A percentile compares a stretch with the other conserved stretches of the same genome.
Conservation (phyloP, 148 eudicot genomes). For the Euryodendron excelsum region DNA sequence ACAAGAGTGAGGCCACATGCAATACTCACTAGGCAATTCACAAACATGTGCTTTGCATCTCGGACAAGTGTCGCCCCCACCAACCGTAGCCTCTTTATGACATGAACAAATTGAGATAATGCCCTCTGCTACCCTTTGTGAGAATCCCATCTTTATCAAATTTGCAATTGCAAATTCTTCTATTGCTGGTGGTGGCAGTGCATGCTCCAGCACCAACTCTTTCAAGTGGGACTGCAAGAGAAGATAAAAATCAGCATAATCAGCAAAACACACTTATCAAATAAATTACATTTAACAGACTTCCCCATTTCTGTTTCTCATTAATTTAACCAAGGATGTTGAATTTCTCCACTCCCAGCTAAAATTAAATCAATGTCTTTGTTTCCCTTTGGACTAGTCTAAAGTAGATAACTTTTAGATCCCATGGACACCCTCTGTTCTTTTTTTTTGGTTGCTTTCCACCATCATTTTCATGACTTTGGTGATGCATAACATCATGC, state of each 20-base stretch:
- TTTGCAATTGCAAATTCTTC: conserved; percentile 92
- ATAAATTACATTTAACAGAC: not conserved
- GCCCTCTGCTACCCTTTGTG: conserved; percentile 94
- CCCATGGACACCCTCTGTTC: not conserved
- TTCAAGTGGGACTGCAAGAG: conserved; percentile 73
- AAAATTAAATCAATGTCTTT: not conserved
- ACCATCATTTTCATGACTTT: not conserved
- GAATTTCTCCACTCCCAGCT: not conserved
- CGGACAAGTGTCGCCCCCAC: conserved; percentile 95
- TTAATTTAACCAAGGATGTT: not conserved
- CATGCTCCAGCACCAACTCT: conserved; percentile 85
- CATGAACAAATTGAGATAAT: conserved; percentile 86
- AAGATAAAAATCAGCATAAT: conserved; percentile 6
- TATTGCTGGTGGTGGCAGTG: conserved; percentile 98
- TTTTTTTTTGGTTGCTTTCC: not conserved
- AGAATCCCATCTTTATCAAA: conserved; percentile 94
- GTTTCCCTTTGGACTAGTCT: not conserved
- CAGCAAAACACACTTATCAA: not conserved
- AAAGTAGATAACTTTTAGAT: not conserved
- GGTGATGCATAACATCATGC: not conserved
- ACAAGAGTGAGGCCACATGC: conserved; percentile 95
- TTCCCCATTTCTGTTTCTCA: not conserved
- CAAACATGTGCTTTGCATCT: conserved; percentile 95
- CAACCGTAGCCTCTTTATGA: conserved; percentile 91
- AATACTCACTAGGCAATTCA: conserved; percentile 87